Percentiles rank a stretch among this genome's conserved stretches.
Evolutionary conservation across 306 rosid species (phyloP).

Genomic region (Malus sylvestris): DNA sequence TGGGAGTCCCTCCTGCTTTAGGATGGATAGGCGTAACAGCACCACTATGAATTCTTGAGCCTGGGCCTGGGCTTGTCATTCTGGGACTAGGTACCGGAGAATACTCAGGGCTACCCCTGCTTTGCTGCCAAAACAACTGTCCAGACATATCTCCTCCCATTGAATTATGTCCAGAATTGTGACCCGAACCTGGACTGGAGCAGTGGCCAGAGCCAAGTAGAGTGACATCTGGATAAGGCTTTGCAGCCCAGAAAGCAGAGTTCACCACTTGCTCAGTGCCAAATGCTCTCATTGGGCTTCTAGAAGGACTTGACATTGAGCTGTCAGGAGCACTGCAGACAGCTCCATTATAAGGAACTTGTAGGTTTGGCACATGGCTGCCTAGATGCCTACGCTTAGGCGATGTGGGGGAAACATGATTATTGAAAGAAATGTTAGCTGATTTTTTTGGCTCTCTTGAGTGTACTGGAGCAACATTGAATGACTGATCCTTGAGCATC

Average conservation of each 20-base stretch:
- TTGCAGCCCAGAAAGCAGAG: conserved; percentile 51
- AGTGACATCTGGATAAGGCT: conserved; percentile 41
- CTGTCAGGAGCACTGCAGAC: conserved; percentile 89
- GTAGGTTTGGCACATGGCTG: conserved; percentile 78
- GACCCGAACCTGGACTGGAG: conserved; percentile 99
- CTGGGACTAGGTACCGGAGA: conserved; percentile 60
- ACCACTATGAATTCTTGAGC: conserved; percentile 98
- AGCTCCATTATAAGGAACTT: conserved; percentile 74
- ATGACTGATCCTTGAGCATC: conserved; percentile 62
- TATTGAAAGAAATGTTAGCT: conserved; percentile 41
- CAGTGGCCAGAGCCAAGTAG: conserved; percentile 83
- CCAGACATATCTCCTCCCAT: conserved; percentile 97
- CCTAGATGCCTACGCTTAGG: conserved; percentile 79
- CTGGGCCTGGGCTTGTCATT: conserved; percentile 77
- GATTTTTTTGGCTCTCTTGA: conserved; percentile 54
- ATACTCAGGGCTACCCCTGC: conserved; percentile 66
- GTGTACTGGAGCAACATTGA: conserved; percentile 38
- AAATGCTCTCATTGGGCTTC: conserved; percentile 60
- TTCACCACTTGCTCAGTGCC: conserved; percentile 47
- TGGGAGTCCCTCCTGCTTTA: conserved; percentile 63
- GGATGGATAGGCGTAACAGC: conserved; percentile 98
- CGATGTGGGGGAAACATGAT: conserved; percentile 44
- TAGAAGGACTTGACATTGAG: conserved; percentile 67
- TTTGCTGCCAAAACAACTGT: conserved; percentile 56
- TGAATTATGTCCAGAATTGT: conserved; percentile 95